Base-by-base conservation (phyloP, 371 early-diverging fungal species). In the Mortierella sp. region DNA sequence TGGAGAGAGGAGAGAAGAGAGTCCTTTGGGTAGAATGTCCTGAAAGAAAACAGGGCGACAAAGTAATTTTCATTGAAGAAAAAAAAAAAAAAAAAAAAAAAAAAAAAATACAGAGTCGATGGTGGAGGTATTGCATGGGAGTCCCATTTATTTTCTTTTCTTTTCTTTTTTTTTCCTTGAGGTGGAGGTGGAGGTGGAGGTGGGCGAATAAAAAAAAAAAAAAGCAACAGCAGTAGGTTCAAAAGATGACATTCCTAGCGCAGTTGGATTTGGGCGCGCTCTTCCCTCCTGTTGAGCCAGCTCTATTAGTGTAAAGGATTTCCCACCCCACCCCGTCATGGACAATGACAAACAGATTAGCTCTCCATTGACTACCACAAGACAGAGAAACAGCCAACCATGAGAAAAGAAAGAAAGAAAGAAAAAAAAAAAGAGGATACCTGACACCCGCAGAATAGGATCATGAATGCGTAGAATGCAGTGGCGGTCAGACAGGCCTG, bases 361-460 rank as follows among this genome's bases (percentile, higher is more conserved):
- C n/a, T n/a, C n/a, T n/a, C n/a, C n/a, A n/a, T n/a, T n/a, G n/a
- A n/a, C n/a, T n/a, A n/a, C n/a, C n/a, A n/a, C n/a, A n/a, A n/a
- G n/a, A n/a, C n/a, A n/a, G n/a, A n/a, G n/a, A 37, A 37, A 37
- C 3, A 37, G 37, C 37, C 37, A 37, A 5, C n/a, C n/a, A n/a
- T 37, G 9, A 37, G 37, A 5, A 26, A 21, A 21, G 23, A 55
- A 55, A 26, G 28, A 55, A 55, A 15, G 4, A 12, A 3, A 12
- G 23, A 15, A 55, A 26, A 55, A 55, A 55, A 21, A 26, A 55
- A 5, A 26, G 5, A 7, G 6, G 23, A 5, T 77, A 77, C 79
- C 79, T 77, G 79, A 60, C 68, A 77, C 21, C 79, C 79, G 43
- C 79, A 77, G 28, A 77, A 77, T 26, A 77, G 37, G 50, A 80